Conservation (phyloP, 768 basidiomycete genomes). For the Termitomyces bulborhizus region DNA sequence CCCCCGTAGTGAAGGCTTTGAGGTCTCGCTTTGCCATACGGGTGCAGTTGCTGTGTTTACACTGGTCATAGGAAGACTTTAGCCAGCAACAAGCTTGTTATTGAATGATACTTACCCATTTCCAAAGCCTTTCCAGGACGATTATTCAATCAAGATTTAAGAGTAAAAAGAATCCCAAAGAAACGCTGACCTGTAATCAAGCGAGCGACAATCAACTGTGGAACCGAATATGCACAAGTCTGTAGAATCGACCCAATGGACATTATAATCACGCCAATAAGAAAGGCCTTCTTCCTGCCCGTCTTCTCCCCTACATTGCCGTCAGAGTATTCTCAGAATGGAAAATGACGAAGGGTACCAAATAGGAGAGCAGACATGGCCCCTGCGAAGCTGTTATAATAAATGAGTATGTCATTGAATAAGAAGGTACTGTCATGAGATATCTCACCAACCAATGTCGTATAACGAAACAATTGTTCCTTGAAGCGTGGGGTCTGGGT, state of each 20-base stretch:
- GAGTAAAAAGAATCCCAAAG: neutral
- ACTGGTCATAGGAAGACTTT: conserved; percentile 12
- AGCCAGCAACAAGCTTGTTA: neutral
- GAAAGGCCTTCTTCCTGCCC: conserved; percentile 41
- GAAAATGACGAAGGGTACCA: conserved; percentile 16
- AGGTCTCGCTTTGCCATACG: conserved; percentile 48
- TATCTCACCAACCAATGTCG: conserved; percentile 40
- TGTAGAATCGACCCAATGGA: conserved; percentile 48
- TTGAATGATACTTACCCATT: conserved; percentile 29
- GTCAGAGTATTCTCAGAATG: neutral
- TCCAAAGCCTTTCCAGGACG: conserved; percentile 27
- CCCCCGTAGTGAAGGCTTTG: conserved; percentile 41
- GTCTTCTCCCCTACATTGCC: conserved; percentile 27
- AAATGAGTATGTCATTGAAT: neutral
- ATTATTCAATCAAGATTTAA: neutral
- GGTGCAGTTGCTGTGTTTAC: conserved; percentile 46
- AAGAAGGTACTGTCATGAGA: neutral
- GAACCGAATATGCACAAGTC: conserved; percentile 34
- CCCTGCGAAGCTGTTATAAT: conserved; percentile 32
- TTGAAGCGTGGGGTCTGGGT: conserved; percentile 37
- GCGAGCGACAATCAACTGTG: conserved; percentile 44
- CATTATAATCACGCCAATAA: conserved; percentile 46
- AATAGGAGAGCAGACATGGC: conserved; percentile 38
- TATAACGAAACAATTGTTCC: conserved; percentile 47
- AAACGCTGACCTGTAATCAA: conserved; percentile 33